These are phyloP conservation scores for Peronosclerospora sorghi DNA, from an alignment of 352 stramenopile species.

Conservation along the genomic window DNA sequence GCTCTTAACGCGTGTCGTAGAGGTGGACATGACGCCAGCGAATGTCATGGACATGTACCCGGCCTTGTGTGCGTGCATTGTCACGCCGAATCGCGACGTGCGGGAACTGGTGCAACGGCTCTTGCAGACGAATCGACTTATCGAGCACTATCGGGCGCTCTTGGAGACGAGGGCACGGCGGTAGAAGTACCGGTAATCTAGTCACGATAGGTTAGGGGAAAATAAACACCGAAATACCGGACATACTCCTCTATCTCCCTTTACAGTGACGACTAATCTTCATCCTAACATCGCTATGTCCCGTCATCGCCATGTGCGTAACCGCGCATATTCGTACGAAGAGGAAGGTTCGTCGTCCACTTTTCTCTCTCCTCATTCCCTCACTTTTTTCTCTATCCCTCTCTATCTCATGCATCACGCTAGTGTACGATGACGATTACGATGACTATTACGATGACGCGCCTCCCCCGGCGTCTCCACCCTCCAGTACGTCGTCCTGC, in stretches of 20 bases:
- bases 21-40: constrained; percentile 40
- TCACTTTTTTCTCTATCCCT: neutral
- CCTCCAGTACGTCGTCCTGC: constrained; percentile 30
- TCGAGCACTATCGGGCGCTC: constrained; percentile 42
- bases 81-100: constrained; percentile 48
- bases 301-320: constrained; percentile 75
- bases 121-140: constrained; percentile 39
- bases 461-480: constrained; percentile 38
- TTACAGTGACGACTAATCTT: no score
- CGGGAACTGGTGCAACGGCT: constrained; percentile 56
- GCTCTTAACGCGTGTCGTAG: constrained; percentile 41
- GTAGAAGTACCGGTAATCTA: no score
- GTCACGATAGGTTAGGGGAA: no score
- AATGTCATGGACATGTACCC: constrained; percentile 68
- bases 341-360: constrained; percentile 44
- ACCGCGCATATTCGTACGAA: constrained; percentile 84
- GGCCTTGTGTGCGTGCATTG: constrained; percentile 68
- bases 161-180: constrained; percentile 16
- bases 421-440: no score
- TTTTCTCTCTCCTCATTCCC: neutral
- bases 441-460: constrained; percentile 63
- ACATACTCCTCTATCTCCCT: no score
- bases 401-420: constrained; percentile 9
- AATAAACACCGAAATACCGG: no score
- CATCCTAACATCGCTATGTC: constrained; percentile 51